These are phyloP conservation scores for Primulina tabacum DNA, from an alignment of 257 asterid species.

Conservation along the genomic window DNA sequence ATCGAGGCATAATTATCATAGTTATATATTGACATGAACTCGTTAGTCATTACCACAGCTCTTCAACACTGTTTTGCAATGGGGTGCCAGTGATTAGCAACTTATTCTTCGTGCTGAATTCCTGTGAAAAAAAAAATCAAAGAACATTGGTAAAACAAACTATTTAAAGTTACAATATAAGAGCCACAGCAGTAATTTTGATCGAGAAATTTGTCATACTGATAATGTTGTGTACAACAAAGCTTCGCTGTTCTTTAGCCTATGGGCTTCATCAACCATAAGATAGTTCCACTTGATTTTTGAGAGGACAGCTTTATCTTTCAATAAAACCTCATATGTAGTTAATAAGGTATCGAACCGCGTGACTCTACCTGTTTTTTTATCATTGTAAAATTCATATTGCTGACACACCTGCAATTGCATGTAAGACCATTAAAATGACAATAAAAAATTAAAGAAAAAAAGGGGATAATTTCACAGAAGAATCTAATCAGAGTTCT, in stretches of 20 bases:
- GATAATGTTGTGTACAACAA: constrained; percentile 72
- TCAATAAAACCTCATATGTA: constrained; percentile 89
- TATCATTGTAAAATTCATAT: constrained; percentile 80
- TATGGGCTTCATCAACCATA: constrained; percentile 99
- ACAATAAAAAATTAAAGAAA: neutral
- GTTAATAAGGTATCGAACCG: constrained; percentile 88
- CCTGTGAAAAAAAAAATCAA: constrained; percentile 45
- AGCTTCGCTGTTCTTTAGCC: constrained; percentile 97
- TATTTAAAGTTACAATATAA: constrained; percentile 15
- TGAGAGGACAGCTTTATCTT: constrained; percentile 88
- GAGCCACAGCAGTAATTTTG: constrained; percentile 15
- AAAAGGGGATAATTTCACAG: constrained; percentile 13
- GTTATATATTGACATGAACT: constrained; percentile 12
- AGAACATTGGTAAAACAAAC: constrained; percentile 17
- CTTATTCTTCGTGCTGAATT: constrained; percentile 95
- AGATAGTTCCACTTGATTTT: constrained; percentile 96
- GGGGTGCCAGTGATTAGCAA: constrained; percentile 97
- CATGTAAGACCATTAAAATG: constrained; percentile 6
- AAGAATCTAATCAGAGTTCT: neutral
- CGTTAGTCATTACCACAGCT: constrained; percentile 87
- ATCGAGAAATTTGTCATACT: constrained; percentile 42
- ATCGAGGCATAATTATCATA: neutral
- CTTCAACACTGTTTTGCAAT: constrained; percentile 96
- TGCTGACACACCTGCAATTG: constrained; percentile 89
- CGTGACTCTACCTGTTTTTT: constrained; percentile 61